Conservation (phyloP, 352 stramenopile genomes). For the Peronospora destructor region DNA sequence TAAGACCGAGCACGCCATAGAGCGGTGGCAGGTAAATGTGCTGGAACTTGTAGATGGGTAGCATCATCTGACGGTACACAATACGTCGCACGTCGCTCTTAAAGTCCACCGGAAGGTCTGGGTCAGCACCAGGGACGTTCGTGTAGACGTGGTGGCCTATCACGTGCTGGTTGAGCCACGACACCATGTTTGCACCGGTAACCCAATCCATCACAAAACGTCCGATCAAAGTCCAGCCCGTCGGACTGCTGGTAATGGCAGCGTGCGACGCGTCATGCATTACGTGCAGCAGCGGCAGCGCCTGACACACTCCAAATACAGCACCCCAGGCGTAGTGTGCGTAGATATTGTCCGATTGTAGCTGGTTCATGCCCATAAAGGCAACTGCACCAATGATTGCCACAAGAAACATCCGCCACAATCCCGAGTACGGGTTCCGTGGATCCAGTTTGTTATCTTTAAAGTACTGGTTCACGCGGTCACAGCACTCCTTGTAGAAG, state of each 20-base stretch:
- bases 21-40: slow-evolving; percentile 90
- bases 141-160: slow-evolving; percentile 95
- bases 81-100: slow-evolving; percentile 82
- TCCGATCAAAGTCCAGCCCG: slow-evolving; percentile 65
- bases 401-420: slow-evolving; percentile 86
- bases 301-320: slow-evolving; percentile 87
- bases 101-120: slow-evolving; percentile 88
- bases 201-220: slow-evolving; percentile 88
- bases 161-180: slow-evolving; percentile 93
- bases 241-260: slow-evolving; percentile 76
- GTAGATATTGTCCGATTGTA: slow-evolving; percentile 44
- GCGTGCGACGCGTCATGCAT: slow-evolving; percentile 92
- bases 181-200: slow-evolving; percentile 86
- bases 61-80: slow-evolving; percentile 79
- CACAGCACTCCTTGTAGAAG: slow-evolving; percentile 86
- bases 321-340: slow-evolving; percentile 65
- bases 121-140: slow-evolving; percentile 90
- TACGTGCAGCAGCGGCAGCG: slow-evolving; percentile 85
- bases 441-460: slow-evolving; percentile 85
- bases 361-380: slow-evolving; percentile 74
- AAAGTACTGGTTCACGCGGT: slow-evolving; percentile 86
- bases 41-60: slow-evolving; percentile 88
- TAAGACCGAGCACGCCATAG: slow-evolving; percentile 91
- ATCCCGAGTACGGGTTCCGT: slow-evolving; percentile 63
- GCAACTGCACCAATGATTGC: slow-evolving; percentile 51